phyloP scores from a whole-genome alignment of 2,329 filamentous ascomycete genomes.

The Dothistroma pini region DNA sequence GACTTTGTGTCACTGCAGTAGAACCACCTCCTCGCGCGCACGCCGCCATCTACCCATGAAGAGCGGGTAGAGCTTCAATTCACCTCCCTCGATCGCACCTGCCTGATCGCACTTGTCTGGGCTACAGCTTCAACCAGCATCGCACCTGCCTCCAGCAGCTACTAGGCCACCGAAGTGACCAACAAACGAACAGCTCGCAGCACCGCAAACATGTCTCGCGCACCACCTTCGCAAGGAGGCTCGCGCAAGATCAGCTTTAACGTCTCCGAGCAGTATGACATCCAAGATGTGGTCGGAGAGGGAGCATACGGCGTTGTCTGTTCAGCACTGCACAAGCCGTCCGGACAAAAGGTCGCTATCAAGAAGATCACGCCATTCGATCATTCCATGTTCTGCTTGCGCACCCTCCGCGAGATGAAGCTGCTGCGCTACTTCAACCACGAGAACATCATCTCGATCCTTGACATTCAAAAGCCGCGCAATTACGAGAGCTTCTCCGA shows the following conservation, averaged over 20 bases:
- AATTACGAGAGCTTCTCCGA: slow-evolving; percentile 96
- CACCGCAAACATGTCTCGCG: slow-evolving; percentile 23
- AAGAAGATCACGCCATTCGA: slow-evolving; percentile 99
- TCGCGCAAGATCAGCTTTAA: slow-evolving; percentile 98
- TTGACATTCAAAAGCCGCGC: slow-evolving; percentile 97
- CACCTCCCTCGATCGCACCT: slow-evolving; percentile 1
- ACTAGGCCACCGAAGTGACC: not conserved
- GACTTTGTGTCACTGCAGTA: slow-evolving; percentile 21
- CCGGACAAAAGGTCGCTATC: slow-evolving; percentile 96
- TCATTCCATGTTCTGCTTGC: slow-evolving; percentile 58
- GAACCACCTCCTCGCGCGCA: slow-evolving; percentile 6
- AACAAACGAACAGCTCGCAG: not conserved
- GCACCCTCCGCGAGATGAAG: slow-evolving; percentile 99
- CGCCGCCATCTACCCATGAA: not conserved
- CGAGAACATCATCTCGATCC: slow-evolving; percentile 99
- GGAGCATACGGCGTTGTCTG: slow-evolving; percentile 98
- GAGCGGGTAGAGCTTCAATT: not conserved
- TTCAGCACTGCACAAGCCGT: slow-evolving; percentile 97
- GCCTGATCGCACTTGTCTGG: slow-evolving; percentile 2
- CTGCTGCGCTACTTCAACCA: slow-evolving; percentile 98
- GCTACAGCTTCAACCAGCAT: not conserved
- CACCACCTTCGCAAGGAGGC: slow-evolving; percentile 37
- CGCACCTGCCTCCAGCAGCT: slow-evolving; percentile 3
- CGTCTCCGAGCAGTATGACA: slow-evolving; percentile 98
- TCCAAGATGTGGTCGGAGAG: slow-evolving; percentile 98